Percentiles rank a stretch among this genome's conserved stretches.
Evolutionary conservation across 140 eudicot genomes (phyloP).

Genomic region (Stevia rebaudiana): DNA sequence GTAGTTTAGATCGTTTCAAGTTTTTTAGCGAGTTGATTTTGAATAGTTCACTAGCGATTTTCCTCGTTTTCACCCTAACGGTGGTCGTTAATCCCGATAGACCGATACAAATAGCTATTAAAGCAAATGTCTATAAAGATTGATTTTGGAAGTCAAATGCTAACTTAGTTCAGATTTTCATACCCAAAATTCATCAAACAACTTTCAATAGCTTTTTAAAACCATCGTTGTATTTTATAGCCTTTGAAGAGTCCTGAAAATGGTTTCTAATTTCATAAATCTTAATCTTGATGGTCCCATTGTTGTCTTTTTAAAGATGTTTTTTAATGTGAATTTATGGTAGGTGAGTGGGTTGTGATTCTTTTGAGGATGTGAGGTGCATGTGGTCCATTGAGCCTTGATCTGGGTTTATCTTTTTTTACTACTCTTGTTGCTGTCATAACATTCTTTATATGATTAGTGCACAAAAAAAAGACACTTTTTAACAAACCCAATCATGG

Average conservation of each 20-base stretch:
- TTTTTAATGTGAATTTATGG: background rate
- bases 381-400: slow-evolving; percentile 33
- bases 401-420: slow-evolving; percentile 27
- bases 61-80: no score
- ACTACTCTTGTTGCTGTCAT: slow-evolving; percentile 37
- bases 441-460: slow-evolving; percentile 36
- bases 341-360: slow-evolving; percentile 17
- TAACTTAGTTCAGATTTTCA: background rate
- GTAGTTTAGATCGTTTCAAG: background rate
- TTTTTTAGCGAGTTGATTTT: background rate
- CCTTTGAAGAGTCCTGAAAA: slow-evolving; percentile 9
- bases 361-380: slow-evolving; percentile 12
- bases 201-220: background rate
- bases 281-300: slow-evolving; percentile 20
- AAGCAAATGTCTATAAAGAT: background rate
- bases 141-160: background rate
- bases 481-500: slow-evolving; percentile 26
- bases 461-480: slow-evolving; percentile 30
- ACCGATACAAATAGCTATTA: background rate
- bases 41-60: no score
- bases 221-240: background rate
- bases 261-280: background rate
- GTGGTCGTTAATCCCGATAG: no score
- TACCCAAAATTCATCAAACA: background rate
- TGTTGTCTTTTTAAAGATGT: slow-evolving; percentile 7